A percentile compares a stretch with the other conserved stretches of the same genome.
Conservation (phyloP, 2,329 filamentous ascomycete genomes). For the Rutstroemia sp. region DNA sequence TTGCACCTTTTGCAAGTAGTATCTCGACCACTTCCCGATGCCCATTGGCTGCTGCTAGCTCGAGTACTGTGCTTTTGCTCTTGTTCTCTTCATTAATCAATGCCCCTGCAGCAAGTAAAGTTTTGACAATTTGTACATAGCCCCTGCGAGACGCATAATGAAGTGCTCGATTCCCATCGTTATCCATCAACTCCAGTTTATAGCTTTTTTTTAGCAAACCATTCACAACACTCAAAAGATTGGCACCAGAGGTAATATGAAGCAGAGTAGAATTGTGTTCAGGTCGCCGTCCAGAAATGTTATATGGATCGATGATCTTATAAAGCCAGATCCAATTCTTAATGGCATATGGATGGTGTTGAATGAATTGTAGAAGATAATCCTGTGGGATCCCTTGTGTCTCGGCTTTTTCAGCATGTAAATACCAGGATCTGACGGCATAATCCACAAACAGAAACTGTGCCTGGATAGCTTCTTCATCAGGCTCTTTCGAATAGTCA, state of each 20-base stretch:
- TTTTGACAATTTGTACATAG: conserved; percentile 10
- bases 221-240: conserved; percentile 6
- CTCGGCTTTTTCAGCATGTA: conserved; percentile 10
- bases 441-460: conserved; percentile 7
- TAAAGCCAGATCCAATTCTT: conserved; percentile 8
- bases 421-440: conserved; percentile 9
- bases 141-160: conserved; percentile 10
- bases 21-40: conserved; percentile 25
- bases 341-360: not conserved
- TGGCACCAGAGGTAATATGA: conserved; percentile 10
- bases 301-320: conserved; percentile 1
- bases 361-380: conserved; percentile 10
- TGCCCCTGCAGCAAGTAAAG: conserved; percentile 12
- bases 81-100: conserved; percentile 9
- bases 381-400: conserved; percentile 9
- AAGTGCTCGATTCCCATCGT: conserved; percentile 8
- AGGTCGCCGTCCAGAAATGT: not conserved
- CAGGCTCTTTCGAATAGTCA: not conserved
- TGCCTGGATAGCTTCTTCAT: not conserved
- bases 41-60: conserved; percentile 13
- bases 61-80: conserved; percentile 7
- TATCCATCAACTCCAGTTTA: conserved; percentile 10
- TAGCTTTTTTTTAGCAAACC: conserved; percentile 4
- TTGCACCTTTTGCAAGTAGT: conserved; percentile 24
- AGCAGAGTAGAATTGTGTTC: conserved; percentile 7